Base-by-base conservation (phyloP, 257 asterid genomes). In the Solanum lycopersicoides region DNA sequence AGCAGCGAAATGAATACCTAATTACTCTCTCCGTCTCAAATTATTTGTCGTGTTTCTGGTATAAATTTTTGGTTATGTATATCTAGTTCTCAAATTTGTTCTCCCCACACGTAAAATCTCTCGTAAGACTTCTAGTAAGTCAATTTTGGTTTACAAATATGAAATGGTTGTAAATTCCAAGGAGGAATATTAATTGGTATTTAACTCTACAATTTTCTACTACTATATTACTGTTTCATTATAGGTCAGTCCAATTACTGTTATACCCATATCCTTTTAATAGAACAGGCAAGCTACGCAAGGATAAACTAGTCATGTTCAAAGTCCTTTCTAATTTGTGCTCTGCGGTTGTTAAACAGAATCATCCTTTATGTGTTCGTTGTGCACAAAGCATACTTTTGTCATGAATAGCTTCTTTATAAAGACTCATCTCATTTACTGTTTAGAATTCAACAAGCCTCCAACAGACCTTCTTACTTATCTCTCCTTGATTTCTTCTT, bases 321-420 rank as follows among this genome's bases (percentile, higher is more conserved):
- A 30, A 50, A 50, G 30, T 50, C 30, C 45, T 82, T 45, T 47
- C 30, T 18, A 80, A 50, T 80, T 80, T 82, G 68, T 80, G 85
- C 21, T 50, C 88, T 83, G 37, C 65, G 44, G 91, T 80, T 86
- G 59, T 85, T 50, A 89, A 88, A 80, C 41, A 91, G 94, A 65
- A 92, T 91, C 91, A 90, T 89, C 76, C 79, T 73, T 37, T 9
- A 30, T 88, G 89, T 80, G 76, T 86, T 89, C 95, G 98, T 92
- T 91, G 91, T 71, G 44, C 93, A 90, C 97, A 60, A 93, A 85
- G 95, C 50, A 14, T 35, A 35, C 34, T 34, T 89, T 90, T 91
- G 92, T 91, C 93, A 60, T 30, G 60, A 76, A 12, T 72, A 74
- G 23, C 79, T 66, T 87, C 90, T 89, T 88, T 92, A 88, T 82